Evolutionary conservation across 148 eudicot species (phyloP), one percentile per base, ranked within the genome.

Genomic region (Vaccinium macrocarpon): DNA sequence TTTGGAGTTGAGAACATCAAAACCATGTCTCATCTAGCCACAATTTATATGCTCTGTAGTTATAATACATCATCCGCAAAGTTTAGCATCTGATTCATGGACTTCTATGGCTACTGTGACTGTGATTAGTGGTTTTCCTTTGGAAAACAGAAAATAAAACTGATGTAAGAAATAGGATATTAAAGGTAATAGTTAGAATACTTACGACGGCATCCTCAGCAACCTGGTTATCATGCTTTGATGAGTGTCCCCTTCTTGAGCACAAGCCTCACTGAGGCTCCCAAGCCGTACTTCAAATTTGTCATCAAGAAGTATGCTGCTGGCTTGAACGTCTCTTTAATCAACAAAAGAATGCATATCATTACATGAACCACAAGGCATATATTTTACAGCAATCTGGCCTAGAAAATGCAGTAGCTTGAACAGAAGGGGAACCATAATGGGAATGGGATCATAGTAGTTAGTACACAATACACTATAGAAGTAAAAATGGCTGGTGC

Each of bases 221-320:
- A 97, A 84, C 87, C 98, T 90, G 81, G 98, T 91, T 84, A 97
- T 90, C 85, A 89, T 90, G 82, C 88, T 92, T 81, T 93, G 98
- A 85, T 94, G 98, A 46, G 78, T 70, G 42, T 97, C 99, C 80
- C 95, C 98, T 90, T 93, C 99, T 89, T 95, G 98, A 85, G 84
- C 84, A 78, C 93, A 89, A 77, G 90, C 91, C 83, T 95, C 95
- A 57, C 93, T 87, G 85, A 97, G 88, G 88, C 99, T 97, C 38
- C 99, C 98, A 82, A 97, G 93, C 82, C 99, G 90, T 76, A 95
- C 98, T 94, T 97, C 98, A 88, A 92, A 97, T 90, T 95, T 95
- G 86, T 97, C 98, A 83, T 97, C 99, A 86, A 97, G 99, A 78
- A 97, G 93, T 84, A 97, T 94, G 85, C 98, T 97, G 90, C 98